phyloP scores from a whole-genome alignment of 2,329 filamentous ascomycete species.

The Paraphaeosphaeria sporulosa region DNA sequence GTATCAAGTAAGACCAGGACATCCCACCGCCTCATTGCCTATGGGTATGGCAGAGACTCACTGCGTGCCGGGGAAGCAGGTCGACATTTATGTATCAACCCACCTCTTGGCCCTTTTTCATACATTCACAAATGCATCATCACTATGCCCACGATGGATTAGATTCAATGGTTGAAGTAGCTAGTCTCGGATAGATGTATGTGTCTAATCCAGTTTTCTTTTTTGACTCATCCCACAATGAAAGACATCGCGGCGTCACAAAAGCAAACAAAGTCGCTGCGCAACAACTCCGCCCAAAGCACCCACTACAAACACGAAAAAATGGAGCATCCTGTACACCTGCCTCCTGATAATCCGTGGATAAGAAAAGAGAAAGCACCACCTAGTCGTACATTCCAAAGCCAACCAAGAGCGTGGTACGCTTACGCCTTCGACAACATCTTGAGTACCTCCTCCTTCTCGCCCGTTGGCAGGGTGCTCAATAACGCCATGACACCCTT shows the following conservation, averaged over 20 bases:
- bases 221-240: background rate
- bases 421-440: constrained; percentile 54
- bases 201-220: background rate
- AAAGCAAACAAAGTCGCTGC: constrained; percentile 9
- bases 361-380: background rate
- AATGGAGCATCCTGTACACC: constrained; percentile 4
- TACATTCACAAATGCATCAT: too few relatives aligned
- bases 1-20: background rate
- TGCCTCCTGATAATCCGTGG: background rate
- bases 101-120: background rate
- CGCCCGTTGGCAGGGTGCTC: constrained; percentile 83
- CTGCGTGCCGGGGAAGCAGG: background rate
- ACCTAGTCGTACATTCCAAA: constrained; percentile 15
- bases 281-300: constrained; percentile 10
- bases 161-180: background rate
- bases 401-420: background rate
- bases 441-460: constrained; percentile 83
- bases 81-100: background rate
- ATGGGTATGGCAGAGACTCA: background rate
- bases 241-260: constrained; percentile 6
- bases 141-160: background rate
- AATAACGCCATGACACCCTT: constrained; percentile 88
- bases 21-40: background rate
- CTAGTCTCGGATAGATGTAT: background rate
- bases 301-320: constrained; percentile 1